These are phyloP conservation scores for Sphagnum tenellum DNA, from an alignment of 225 moss, liverwort and hornwort species.

Conservation along the genomic window DNA sequence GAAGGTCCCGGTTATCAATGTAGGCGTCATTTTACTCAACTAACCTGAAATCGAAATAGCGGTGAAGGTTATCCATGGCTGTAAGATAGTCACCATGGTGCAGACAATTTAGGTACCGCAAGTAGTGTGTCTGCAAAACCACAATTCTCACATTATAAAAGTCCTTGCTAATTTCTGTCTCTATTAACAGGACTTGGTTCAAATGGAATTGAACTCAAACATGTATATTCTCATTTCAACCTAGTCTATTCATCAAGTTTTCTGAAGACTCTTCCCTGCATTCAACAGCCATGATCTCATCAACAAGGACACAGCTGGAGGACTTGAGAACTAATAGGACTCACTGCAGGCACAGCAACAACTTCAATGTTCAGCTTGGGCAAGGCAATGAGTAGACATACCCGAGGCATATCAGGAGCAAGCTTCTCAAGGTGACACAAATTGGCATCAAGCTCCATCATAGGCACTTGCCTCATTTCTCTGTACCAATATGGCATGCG, in stretches of 20 bases:
- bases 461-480: slow-evolving; percentile 27
- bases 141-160: too few relatives aligned
- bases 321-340: too few relatives aligned
- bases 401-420: slow-evolving; percentile 52
- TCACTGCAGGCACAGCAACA: not conserved
- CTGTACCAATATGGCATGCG: not conserved
- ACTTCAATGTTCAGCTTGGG: too few relatives aligned
- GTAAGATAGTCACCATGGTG: slow-evolving; percentile 84
- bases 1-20: too few relatives aligned
- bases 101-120: slow-evolving; percentile 68
- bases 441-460: slow-evolving; percentile 30
- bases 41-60: slow-evolving; percentile 71
- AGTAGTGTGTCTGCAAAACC: slow-evolving; percentile 46
- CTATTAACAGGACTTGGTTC: too few relatives aligned
- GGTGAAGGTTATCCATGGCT: slow-evolving; percentile 82
- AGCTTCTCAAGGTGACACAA: slow-evolving; percentile 51
- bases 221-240: too few relatives aligned
- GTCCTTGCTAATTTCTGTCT: too few relatives aligned
- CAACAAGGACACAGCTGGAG: too few relatives aligned
- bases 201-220: too few relatives aligned
- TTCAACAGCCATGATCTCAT: too few relatives aligned
- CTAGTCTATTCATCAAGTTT: too few relatives aligned
- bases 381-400: not conserved
- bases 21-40: not conserved
- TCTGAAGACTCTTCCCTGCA: too few relatives aligned